These are phyloP conservation scores for Solioccasus polychromus DNA, from an alignment of 768 basidiomycete genomes.

Conservation along the genomic window DNA sequence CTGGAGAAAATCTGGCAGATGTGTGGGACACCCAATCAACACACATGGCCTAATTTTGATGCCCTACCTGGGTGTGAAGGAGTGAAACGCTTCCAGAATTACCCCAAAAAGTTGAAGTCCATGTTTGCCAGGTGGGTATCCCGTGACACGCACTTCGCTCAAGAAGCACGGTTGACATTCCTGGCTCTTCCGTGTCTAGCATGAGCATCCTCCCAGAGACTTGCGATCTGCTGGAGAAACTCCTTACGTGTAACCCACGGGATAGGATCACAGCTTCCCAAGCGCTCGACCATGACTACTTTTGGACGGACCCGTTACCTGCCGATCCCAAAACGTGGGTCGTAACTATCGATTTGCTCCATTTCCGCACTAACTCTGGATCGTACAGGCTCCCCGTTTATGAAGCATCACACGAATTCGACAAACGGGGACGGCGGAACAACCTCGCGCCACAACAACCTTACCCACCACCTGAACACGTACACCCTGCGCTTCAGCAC, in stretches of 20 bases:
- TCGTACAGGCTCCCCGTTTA: conserved; percentile 74
- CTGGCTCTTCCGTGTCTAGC: conserved; percentile 9
- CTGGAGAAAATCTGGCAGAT: conserved; percentile 83
- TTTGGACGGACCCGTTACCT: conserved; percentile 88
- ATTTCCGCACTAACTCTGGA: neutral
- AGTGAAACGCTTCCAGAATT: conserved; percentile 56
- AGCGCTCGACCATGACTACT: conserved; percentile 91
- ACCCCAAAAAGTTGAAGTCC: conserved; percentile 53
- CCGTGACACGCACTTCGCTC: neutral
- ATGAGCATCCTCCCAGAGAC: conserved; percentile 69
- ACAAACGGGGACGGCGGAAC: conserved; percentile 64
- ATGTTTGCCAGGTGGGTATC: conserved; percentile 57
- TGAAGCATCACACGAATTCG: conserved; percentile 82
- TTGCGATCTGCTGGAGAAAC: conserved; percentile 75
- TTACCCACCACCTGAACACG: conserved; percentile 29
- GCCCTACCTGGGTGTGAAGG: conserved; percentile 77
- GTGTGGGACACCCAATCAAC: conserved; percentile 86
- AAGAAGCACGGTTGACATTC: conserved; percentile 3
- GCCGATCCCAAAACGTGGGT: conserved; percentile 79
- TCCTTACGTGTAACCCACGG: conserved; percentile 80
- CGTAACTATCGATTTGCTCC: neutral
- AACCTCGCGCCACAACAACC: conserved; percentile 26
- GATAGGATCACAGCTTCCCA: conserved; percentile 81
- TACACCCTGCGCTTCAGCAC: conserved; percentile 33
- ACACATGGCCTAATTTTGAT: conserved; percentile 78